A percentile compares a stretch with the other conserved stretches of the same genome.
phyloP scores from a whole-genome alignment of 169 alveolate genomes.

The Amoebophrya sp. region DNA sequence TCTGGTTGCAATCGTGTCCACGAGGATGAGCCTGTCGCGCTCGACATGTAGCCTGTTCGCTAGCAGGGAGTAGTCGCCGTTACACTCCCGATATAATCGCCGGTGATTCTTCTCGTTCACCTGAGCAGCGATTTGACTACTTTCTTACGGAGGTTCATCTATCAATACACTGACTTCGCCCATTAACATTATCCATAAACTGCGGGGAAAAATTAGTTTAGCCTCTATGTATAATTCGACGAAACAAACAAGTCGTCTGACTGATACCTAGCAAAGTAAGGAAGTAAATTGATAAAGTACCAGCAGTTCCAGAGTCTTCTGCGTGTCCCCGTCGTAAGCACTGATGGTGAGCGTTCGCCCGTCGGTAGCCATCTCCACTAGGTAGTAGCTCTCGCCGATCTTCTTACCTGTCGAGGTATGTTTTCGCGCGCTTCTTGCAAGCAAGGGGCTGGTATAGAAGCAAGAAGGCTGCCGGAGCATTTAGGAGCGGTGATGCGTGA shows the following conservation, averaged over 20 bases:
- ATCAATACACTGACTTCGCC: neutral
- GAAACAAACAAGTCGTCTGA: too few species aligned
- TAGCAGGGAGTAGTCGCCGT: constrained; percentile 1
- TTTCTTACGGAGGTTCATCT: neutral
- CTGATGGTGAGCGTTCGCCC: constrained; percentile 13
- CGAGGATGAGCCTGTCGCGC: constrained; percentile 8
- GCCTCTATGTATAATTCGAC: too few species aligned
- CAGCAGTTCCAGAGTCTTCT: neutral
- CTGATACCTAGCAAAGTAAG: too few species aligned
- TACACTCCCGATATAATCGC: neutral
- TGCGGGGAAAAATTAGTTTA: neutral
- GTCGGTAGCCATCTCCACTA: constrained; percentile 14
- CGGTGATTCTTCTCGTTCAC: constrained; percentile 16
- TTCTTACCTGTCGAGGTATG: neutral
- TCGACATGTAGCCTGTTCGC: neutral
- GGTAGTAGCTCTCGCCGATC: constrained; percentile 9
- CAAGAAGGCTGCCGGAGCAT: too few species aligned
- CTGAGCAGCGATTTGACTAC: neutral
- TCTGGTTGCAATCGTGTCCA: neutral
- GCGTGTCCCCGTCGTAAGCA: constrained; percentile 18
- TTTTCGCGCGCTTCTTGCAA: too few species aligned
- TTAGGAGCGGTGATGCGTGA: too few species aligned
- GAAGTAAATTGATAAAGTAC: neutral
- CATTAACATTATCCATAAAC: neutral
- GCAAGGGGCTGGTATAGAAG: too few species aligned